Evolutionary conservation across 371 early-diverging fungal genomes (phyloP), one percentile per base, ranked within the genome.

Genomic region (Mortierella sp.): DNA sequence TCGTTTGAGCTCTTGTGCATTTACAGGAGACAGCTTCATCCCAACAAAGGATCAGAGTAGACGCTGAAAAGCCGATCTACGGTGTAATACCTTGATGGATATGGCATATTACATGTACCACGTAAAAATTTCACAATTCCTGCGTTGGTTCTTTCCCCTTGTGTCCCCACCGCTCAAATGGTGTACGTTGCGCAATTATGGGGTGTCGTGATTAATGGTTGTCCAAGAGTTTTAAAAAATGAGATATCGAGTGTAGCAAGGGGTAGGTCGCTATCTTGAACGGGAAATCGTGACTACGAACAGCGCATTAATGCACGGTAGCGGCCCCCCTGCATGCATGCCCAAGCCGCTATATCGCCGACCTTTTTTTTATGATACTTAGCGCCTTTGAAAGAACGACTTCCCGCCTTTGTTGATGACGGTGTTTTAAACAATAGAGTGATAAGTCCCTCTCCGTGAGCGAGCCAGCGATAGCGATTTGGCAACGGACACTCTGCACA

Each of bases 1-100:
- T 40, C 40, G 53, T 53, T 12, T 28, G 53, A 28, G 53, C 28
- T 53, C 53, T 53, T 28, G 28, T 53, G 53, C 53, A 53, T 53
- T 9, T 26, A 29, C 12, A 53, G 53, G 53, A 28, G 53, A 15
- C 28, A 28, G 8, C 3, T 23, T 53, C 29, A 6, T 19, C 8
- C 5, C 22, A n/a, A 47, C 47, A 19, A 47, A 47, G 47, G 47
- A 28, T 23, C 10, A 53, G 23, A 22, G 5, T 51, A 51, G 51
- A 51, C 26, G 26, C 3, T n/a, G 51, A 51, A 51, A 51, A 26
- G 51, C 4, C 12, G 53, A 53, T 53, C 53, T 53, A 29, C 53
- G 53, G 23, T 28, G 53, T 53, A 53, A 7, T 28, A 49, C 8
- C 40, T 13, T 13, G 10, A 37, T 2, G 40, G 40, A 37, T 13